Evolutionary conservation across 176 grass and related monocot genomes (phyloP).

Genomic region (Oryza meyeriana): DNA sequence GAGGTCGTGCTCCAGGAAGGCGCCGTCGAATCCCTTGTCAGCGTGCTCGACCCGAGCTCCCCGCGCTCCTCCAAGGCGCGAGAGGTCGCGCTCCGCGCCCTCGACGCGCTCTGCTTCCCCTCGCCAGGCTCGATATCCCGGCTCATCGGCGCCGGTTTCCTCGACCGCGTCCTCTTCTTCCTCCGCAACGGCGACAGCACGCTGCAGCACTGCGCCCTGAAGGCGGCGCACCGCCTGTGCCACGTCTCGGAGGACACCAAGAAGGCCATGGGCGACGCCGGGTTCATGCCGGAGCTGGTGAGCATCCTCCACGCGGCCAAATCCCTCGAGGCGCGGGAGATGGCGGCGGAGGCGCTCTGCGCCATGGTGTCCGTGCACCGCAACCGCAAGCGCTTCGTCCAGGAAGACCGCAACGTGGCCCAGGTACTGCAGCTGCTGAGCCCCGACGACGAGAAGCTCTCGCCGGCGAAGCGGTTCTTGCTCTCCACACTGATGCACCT

Average conservation of each 20-base stretch:
- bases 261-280: conserved; percentile 75
- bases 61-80: conserved; percentile 62
- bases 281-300: conserved; percentile 85
- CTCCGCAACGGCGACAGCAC: conserved; percentile 49
- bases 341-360: conserved; percentile 73
- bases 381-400: conserved; percentile 72
- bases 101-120: conserved; percentile 58
- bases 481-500: conserved; percentile 61
- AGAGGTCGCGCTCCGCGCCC: conserved; percentile 59
- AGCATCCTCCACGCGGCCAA: conserved; percentile 38
- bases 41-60: conserved; percentile 41
- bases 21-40: conserved; percentile 48
- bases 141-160: conserved; percentile 58
- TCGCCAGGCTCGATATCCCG: conserved; percentile 28
- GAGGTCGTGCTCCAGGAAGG: conserved; percentile 31
- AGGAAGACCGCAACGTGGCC: conserved; percentile 62
- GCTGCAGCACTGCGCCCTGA: conserved; percentile 62
- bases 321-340: conserved; percentile 53
- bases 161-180: conserved; percentile 57
- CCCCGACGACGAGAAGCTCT: conserved; percentile 61
- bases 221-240: conserved; percentile 52
- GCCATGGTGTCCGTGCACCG: conserved; percentile 60
- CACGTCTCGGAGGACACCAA: conserved; percentile 55
- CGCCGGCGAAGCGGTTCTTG: conserved; percentile 59
- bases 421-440: conserved; percentile 61